These are phyloP conservation scores for Acacia melanoxylon DNA, from an alignment of 306 rosid species.

Conservation along the genomic window DNA sequence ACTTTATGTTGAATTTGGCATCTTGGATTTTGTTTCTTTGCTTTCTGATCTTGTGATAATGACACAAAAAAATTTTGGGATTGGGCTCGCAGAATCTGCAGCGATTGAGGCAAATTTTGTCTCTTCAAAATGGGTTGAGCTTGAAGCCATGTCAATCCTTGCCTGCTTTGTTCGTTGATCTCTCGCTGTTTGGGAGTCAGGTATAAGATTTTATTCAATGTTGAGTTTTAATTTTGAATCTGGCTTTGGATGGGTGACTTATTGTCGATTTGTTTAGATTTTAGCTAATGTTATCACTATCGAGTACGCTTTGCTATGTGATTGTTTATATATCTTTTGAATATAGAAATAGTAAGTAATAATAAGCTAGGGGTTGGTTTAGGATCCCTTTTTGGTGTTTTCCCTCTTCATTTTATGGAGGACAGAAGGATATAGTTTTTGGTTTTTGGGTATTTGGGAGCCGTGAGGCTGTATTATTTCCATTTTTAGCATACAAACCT, in stretches of 20 bases:
- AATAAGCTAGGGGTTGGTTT: slow-evolving; percentile 6
- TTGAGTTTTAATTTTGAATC: slow-evolving; percentile 1
- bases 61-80: too few relatives aligned
- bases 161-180: slow-evolving; percentile 42
- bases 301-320: background rate
- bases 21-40: too few relatives aligned
- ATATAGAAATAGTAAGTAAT: background rate
- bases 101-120: slow-evolving; percentile 19
- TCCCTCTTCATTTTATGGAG: background rate
- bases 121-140: slow-evolving; percentile 33
- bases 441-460: background rate
- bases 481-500: slow-evolving; percentile 22
- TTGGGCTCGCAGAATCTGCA: slow-evolving; percentile 28
- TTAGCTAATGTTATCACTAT: slow-evolving; percentile 10
- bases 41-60: too few relatives aligned
- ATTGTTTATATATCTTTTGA: slow-evolving; percentile 10
- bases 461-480: too few relatives aligned
- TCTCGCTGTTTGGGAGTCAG: slow-evolving; percentile 26
- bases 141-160: slow-evolving; percentile 38
- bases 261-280: slow-evolving; percentile 33
- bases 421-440: background rate
- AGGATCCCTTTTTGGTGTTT: too few relatives aligned
- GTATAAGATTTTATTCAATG: slow-evolving; percentile 17
- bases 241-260: slow-evolving; percentile 26
- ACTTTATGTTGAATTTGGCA: too few relatives aligned